Conservation (phyloP, 1,139 yeast genomes). For the Suhomyces ambrosiae region DNA sequence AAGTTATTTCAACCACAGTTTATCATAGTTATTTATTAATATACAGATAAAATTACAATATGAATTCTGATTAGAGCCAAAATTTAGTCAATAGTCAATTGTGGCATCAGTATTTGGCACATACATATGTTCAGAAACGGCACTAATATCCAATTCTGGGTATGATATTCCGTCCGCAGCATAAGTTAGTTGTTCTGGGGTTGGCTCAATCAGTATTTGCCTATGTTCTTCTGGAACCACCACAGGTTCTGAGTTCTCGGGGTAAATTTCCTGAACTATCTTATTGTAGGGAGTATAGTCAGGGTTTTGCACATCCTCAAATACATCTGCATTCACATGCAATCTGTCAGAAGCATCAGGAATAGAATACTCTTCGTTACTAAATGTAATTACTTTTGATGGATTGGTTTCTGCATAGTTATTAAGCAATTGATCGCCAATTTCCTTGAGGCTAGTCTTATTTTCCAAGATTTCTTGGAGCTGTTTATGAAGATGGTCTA, state of each 20-base stretch:
- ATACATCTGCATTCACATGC: conserved; percentile 19
- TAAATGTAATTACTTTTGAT: conserved; percentile 18
- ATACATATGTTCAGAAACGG: conserved; percentile 7
- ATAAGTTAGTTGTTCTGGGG: conserved; percentile 4
- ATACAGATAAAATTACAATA: conserved; percentile 2
- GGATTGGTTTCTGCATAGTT: conserved; percentile 20
- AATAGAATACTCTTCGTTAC: conserved; percentile 15
- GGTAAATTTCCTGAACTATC: conserved; percentile 1
- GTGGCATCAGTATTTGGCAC: conserved; percentile 4
- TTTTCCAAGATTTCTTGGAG: conserved; percentile 23
- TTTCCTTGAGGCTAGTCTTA: conserved; percentile 16
- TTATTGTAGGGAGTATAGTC: conserved; percentile 26
- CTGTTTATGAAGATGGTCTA: conserved; percentile 13
- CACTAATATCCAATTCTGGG: conserved; percentile 7
- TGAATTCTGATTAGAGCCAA: too few species aligned
- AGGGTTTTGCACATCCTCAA: conserved; percentile 30
- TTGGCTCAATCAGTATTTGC: conserved; percentile 4
- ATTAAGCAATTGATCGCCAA: conserved; percentile 21
- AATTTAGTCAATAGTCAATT: conserved; percentile 3
- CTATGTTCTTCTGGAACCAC: conserved; percentile 1
- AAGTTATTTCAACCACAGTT: too few species aligned
- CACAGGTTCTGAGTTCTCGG: conserved; percentile 1
- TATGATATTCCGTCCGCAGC: conserved; percentile 3
- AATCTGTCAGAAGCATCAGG: conserved; percentile 10
- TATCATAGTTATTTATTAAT: conserved; percentile 1